A percentile compares a stretch with the other conserved stretches of the same genome.
These are phyloP conservation scores for Telopea speciosissima DNA, from an alignment of 177 flowering plant genomes.

Conservation along the genomic window DNA sequence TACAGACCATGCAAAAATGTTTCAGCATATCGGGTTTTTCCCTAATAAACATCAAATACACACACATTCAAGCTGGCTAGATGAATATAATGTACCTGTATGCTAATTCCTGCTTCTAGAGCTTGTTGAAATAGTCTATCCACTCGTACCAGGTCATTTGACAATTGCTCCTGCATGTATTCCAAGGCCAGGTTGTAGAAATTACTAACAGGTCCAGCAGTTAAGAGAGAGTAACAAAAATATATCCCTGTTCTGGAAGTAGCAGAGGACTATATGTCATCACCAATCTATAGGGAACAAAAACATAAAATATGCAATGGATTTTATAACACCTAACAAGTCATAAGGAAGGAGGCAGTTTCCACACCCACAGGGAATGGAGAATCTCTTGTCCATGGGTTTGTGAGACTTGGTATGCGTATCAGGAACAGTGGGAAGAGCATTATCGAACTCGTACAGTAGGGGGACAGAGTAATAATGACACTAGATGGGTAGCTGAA, in stretches of 20 bases:
- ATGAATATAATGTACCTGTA: conserved; percentile 49
- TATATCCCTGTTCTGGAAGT: no score
- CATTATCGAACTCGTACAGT: no score
- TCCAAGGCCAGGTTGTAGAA: conserved; percentile 7
- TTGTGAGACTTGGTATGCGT: no score
- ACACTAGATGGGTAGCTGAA: no score
- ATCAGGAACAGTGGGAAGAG: no score
- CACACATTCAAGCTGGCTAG: neutral
- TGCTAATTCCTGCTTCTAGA: conserved; percentile 58
- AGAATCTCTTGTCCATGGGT: no score
- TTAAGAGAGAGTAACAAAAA: neutral
- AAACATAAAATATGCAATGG: neutral
- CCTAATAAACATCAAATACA: neutral
- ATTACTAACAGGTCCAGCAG: neutral
- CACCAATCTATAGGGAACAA: neutral
- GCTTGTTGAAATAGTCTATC: conserved; percentile 72
- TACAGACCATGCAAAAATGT: neutral
- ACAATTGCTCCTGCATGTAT: conserved; percentile 72
- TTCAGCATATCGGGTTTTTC: neutral
- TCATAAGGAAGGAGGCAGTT: no score
- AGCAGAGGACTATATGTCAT: no score
- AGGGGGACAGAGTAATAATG: no score
- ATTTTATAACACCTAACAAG: no score
- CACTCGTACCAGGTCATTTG: conserved; percentile 67
- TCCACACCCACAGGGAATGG: no score